Conservation (phyloP, 1,284 basidiomycete species). For the Cryptococcus sp. region DNA sequence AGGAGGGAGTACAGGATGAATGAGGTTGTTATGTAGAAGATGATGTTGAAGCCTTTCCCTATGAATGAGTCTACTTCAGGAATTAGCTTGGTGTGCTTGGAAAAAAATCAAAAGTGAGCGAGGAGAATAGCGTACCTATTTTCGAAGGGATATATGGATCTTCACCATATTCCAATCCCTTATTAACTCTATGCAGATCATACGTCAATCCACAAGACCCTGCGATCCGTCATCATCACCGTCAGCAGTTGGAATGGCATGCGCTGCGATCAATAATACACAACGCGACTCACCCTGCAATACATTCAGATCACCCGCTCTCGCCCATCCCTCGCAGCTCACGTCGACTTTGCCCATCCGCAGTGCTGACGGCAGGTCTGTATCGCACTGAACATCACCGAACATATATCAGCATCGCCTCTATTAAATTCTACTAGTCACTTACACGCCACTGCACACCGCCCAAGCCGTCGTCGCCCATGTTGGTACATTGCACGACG, state of each 20-base stretch:
- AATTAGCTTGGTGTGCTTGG: slow-evolving; percentile 31
- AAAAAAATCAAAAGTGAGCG: background rate
- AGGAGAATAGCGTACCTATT: slow-evolving; percentile 7
- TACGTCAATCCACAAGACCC: slow-evolving; percentile 83
- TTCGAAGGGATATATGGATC: slow-evolving; percentile 11
- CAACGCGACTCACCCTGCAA: slow-evolving; percentile 65
- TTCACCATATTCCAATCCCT: slow-evolving; percentile 32
- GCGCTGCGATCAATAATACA: slow-evolving; percentile 1
- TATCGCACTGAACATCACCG: slow-evolving; percentile 67
- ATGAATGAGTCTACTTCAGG: slow-evolving; percentile 57
- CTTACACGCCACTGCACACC: slow-evolving; percentile 81
- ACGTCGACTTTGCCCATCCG: slow-evolving; percentile 80
- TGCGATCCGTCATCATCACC: slow-evolving; percentile 38
- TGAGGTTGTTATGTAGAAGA: slow-evolving; percentile 61
- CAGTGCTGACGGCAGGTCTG: slow-evolving; percentile 77
- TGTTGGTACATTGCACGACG: slow-evolving; percentile 78
- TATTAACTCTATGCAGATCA: slow-evolving; percentile 57
- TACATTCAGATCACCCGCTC: slow-evolving; percentile 76
- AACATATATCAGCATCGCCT: background rate
- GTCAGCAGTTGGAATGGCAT: background rate
- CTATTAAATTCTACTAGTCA: too few relatives aligned
- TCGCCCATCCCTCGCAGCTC: slow-evolving; percentile 83
- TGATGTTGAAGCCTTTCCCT: slow-evolving; percentile 59
- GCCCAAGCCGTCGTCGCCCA: slow-evolving; percentile 67
- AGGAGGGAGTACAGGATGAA: slow-evolving; percentile 62